Evolutionary conservation across 305 asterid genomes (phyloP).

Genomic region (Solanum hybrid): DNA sequence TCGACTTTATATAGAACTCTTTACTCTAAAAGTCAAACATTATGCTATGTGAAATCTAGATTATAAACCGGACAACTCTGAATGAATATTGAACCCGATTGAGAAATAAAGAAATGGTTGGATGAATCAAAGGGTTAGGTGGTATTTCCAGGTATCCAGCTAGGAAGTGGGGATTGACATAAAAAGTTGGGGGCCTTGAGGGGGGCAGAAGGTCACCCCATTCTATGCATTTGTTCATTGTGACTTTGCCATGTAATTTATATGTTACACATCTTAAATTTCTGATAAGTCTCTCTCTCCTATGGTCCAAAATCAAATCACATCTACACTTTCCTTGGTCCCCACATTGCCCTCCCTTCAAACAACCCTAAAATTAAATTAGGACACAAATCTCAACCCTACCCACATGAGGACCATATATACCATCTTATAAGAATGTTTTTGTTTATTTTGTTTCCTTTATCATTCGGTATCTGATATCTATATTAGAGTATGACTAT

Average conservation of each 20-base stretch:
- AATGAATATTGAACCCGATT: neutral
- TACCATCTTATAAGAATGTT: neutral
- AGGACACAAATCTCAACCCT: slow-evolving; percentile 4
- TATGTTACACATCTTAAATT: neutral
- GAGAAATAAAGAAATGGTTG: neutral
- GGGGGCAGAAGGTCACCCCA: neutral
- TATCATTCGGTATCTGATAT: neutral
- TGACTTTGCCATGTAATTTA: neutral
- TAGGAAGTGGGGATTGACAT: neutral
- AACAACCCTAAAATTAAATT: neutral
- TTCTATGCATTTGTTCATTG: slow-evolving; percentile 3
- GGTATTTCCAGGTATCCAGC: neutral
- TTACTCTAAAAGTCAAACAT: neutral
- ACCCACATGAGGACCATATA: neutral
- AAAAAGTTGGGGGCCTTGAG: neutral
- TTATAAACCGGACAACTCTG: neutral
- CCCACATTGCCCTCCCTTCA: neutral
- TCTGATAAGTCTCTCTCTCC: neutral
- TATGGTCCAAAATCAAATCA: neutral
- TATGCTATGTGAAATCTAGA: neutral
- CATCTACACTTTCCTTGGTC: neutral
- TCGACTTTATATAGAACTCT: neutral
- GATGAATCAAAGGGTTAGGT: neutral
- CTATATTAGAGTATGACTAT: accelerated
- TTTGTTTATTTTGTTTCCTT: neutral